A percentile compares a stretch with the other conserved stretches of the same genome.
These are phyloP conservation scores for Ganoderma boninense DNA, from an alignment of 1,284 basidiomycete genomes.

Conservation along the genomic window DNA sequence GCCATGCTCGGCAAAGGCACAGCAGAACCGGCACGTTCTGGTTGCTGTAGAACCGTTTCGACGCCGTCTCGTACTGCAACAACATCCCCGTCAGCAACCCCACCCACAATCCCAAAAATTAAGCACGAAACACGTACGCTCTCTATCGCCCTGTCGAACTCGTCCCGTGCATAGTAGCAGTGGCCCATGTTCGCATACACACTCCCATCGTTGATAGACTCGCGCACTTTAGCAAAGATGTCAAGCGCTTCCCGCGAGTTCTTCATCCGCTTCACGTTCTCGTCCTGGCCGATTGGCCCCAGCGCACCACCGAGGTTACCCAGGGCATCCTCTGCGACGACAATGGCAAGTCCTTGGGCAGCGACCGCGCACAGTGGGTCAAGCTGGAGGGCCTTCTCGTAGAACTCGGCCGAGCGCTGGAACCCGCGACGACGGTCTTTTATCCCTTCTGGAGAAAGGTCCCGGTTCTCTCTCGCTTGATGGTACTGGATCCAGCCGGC, in stretches of 20 bases:
- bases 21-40: slow-evolving; percentile 80
- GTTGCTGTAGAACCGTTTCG: slow-evolving; percentile 73
- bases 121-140: slow-evolving; percentile 68
- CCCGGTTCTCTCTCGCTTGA: slow-evolving; percentile 82
- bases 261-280: slow-evolving; percentile 67
- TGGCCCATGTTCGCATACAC: slow-evolving; percentile 97
- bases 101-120: background rate
- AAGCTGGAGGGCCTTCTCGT: slow-evolving; percentile 85
- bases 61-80: slow-evolving; percentile 87
- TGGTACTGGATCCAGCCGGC: slow-evolving; percentile 87
- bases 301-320: slow-evolving; percentile 66
- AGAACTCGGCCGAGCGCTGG: slow-evolving; percentile 86
- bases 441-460: slow-evolving; percentile 60
- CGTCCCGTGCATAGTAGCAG: slow-evolving; percentile 90
- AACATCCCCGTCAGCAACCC: background rate
- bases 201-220: slow-evolving; percentile 84
- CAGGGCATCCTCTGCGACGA: slow-evolving; percentile 89
- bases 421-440: slow-evolving; percentile 84
- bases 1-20: slow-evolving; percentile 91
- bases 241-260: slow-evolving; percentile 87
- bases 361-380: slow-evolving; percentile 89
- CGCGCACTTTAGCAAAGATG: slow-evolving; percentile 88
- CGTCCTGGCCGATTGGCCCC: slow-evolving; percentile 59
- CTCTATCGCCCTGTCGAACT: slow-evolving; percentile 94
- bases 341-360: slow-evolving; percentile 92